Base-by-base conservation (phyloP, 805 yeast species). In the Metschnikowia proteae region DNA sequence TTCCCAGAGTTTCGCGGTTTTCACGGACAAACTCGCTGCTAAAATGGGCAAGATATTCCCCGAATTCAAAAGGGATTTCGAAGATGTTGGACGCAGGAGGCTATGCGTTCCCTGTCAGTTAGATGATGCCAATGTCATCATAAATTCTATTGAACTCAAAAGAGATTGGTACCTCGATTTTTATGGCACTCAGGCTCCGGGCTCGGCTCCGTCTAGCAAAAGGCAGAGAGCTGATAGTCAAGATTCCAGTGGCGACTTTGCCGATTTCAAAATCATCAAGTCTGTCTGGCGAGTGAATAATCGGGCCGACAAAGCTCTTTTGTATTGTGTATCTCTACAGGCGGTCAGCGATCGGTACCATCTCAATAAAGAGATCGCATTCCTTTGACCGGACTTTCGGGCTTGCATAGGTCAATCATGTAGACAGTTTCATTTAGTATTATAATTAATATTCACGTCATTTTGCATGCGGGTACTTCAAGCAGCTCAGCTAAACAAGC, bases 241-340 rank as follows among this genome's bases (percentile, higher is more conserved):
- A 5, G 32, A 54, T 4, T 9, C n/a, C 11, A 51, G 43, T 13
- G 76, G 75, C 3, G 75, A 71, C 37, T 60, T 73, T 3, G 67
- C 78, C n/a, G 76, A 74, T 47, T 64, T 79, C 39, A 68, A 67
- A 45, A 37, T 80, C 5, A 50, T 65, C 10, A 68, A 65, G 49
- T 71, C 80, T 1, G 70, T 74, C 49, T 79, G 81, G 81, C 62
- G 67, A 23, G 43, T 68, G 31, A 45, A 59, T 22, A 53, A 60
- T 52, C 53, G 65, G 17, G 67, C 64, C 0, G 51, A 57, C 25
- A 49, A 50, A 26, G 47, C 58, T 1, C 52, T 66, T 31, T 50
- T 70, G 22, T 68, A 67, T 26, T 66, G 63, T 2, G 66, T 70
- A 1, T 46, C 61, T 4, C 43, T 70, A 10, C 66, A 64, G 42